Conservation (phyloP, 192 early-diverging fungal species). For the Phlyctochytrium planicorne region DNA sequence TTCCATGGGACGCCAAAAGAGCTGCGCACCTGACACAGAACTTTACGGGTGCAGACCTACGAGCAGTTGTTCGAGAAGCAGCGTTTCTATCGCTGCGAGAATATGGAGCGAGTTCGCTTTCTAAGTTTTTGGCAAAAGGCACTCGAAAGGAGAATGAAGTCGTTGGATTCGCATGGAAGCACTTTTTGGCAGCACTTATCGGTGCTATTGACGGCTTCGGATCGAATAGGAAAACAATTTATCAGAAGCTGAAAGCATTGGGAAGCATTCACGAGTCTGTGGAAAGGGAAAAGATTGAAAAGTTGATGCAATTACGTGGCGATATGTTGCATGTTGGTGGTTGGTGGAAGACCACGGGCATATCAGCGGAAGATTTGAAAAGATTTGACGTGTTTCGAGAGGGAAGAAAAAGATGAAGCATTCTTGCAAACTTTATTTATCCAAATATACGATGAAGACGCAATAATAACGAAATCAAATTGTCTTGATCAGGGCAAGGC, state of each 20-base stretch:
- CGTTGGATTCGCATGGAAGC: slow-evolving; percentile 23
- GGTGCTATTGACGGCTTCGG: slow-evolving; percentile 25
- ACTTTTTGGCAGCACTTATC: slow-evolving; percentile 26
- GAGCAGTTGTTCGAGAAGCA: slow-evolving; percentile 33
- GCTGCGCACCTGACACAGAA: slow-evolving; percentile 56
- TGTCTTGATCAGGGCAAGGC: too few relatives aligned
- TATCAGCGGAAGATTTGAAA: slow-evolving; percentile 20
- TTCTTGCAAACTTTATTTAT: too few relatives aligned
- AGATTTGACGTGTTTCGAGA: slow-evolving; percentile 31
- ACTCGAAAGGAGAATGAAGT: slow-evolving; percentile 30
- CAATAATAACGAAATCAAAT: too few relatives aligned
- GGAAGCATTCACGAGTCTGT: slow-evolving; percentile 3
- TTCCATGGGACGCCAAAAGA: slow-evolving; percentile 44
- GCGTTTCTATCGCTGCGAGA: slow-evolving; percentile 3
- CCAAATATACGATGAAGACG: too few relatives aligned
- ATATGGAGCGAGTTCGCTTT: too few relatives aligned
- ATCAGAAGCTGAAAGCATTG: neutral
- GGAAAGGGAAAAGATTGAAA: neutral
- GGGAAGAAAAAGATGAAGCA: too few relatives aligned
- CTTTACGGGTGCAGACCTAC: slow-evolving; percentile 68
- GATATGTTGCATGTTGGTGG: neutral
- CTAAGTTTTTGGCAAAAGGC: too few relatives aligned
- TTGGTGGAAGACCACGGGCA: slow-evolving; percentile 37
- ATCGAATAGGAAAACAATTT: slow-evolving; percentile 5
- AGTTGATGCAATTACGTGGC: neutral